Evolutionary conservation across 177 flowering plant species (phyloP), one percentile per base, ranked within the genome.

Genomic region (Vitis hybrid): DNA sequence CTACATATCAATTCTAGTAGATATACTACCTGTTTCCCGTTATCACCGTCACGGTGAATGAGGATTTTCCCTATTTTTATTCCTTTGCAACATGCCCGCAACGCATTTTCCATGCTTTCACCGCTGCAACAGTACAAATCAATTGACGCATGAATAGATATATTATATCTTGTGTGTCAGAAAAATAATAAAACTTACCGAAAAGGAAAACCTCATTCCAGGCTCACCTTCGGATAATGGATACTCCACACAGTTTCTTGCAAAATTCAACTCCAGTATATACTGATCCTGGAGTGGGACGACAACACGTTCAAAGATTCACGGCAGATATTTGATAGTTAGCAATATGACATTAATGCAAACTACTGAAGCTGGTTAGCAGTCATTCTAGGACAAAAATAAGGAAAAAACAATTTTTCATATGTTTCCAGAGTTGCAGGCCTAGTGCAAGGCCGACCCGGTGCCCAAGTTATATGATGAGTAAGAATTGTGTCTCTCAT

Each of bases 31-130:
- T 96, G 98, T 73, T 91, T 85, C 66, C 99, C 99, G 77, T 96
- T 88, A 82, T 96, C 99, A 71, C 98, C 99, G 76, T 90, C 98
- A 48, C 99, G 90, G 74, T 96, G 99, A 67, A 96, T 96, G 58
- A 96, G 84, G 68, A 96, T 96, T 81, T 96, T 96, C 71, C 99
- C 99, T 68, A 96, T 96, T 87, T 96, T 96, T 68, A 96, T 96
- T 65, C 99, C 99, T 81, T 96, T 96, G 80, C 99, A 96, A 77
- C 99, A 96, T 61, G 99, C 99, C 69, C 99, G 94, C 73, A 96
- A 81, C 32, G 99, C 99, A 78, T 96, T 96, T 81, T 96, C 99
- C 99, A 96, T 96, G 81, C 99, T 96, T 81, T 96, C 99, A 71
- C 99, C 99, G 81, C 99, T 96, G 51, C 14, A 15, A 69, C 46